Evolutionary conservation across 2,329 filamentous ascomycete species (phyloP).

Genomic region (Fusarium pininemorale): DNA sequence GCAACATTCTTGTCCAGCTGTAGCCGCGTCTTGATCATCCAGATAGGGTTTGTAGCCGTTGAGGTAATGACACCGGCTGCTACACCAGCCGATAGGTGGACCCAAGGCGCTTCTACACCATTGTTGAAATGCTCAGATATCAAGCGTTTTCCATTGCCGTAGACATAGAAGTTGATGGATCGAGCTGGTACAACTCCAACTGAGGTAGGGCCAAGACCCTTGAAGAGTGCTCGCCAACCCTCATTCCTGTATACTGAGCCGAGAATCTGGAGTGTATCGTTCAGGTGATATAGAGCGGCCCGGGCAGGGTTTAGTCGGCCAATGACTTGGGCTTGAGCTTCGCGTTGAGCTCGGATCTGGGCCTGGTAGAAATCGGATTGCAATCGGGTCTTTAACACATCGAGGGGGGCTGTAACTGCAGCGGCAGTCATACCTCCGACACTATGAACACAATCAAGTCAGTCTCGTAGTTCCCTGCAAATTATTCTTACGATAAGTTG

Average conservation of each 20-base stretch:
- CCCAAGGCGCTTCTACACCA: conserved; percentile 74
- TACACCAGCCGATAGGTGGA: conserved; percentile 81
- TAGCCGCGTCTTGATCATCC: conserved; percentile 92
- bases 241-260: conserved; percentile 81
- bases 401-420: conserved; percentile 91
- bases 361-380: conserved; percentile 95
- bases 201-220: conserved; percentile 89
- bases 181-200: conserved; percentile 89
- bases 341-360: conserved; percentile 75
- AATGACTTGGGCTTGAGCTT: conserved; percentile 63
- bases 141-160: conserved; percentile 89
- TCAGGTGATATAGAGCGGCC: conserved; percentile 76
- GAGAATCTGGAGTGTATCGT: conserved; percentile 87
- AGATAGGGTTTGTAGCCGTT: conserved; percentile 94
- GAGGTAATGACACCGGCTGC: conserved; percentile 85
- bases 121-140: conserved; percentile 79
- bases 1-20: conserved; percentile 90
- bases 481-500: neutral
- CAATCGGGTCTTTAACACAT: conserved; percentile 91
- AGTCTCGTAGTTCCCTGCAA: conserved; percentile 9
- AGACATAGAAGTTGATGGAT: conserved; percentile 93
- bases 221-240: conserved; percentile 89
- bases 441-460: conserved; percentile 55
- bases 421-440: conserved; percentile 91
- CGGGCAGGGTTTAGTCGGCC: conserved; percentile 68